phyloP scores from a whole-genome alignment of 2,329 filamentous ascomycete genomes.

The Malbranchea zuffiana region DNA sequence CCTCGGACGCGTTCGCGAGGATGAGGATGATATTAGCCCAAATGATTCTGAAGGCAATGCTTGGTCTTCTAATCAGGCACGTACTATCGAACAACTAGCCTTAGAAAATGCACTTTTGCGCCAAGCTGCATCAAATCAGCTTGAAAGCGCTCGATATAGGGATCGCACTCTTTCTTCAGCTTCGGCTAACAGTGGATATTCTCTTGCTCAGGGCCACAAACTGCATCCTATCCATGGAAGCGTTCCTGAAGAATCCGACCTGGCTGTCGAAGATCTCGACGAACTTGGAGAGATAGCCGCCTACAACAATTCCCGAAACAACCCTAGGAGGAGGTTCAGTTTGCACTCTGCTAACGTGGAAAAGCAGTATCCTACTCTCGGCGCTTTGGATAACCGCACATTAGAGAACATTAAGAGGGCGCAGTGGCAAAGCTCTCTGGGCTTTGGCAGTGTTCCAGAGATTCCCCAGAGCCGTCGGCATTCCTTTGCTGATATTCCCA shows the following conservation, averaged over 20 bases:
- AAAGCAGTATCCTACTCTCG: slow-evolving; percentile 29
- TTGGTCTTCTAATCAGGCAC: slow-evolving; percentile 32
- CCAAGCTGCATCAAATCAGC: slow-evolving; percentile 30
- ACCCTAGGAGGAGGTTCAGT: slow-evolving; percentile 33
- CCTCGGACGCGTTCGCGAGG: slow-evolving; percentile 39
- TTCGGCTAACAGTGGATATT: slow-evolving; percentile 27
- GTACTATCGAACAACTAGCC: slow-evolving; percentile 37
- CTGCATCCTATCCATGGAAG: slow-evolving; percentile 32
- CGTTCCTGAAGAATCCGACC: slow-evolving; percentile 35
- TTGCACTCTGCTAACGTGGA: slow-evolving; percentile 35
- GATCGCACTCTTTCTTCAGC: slow-evolving; percentile 34
- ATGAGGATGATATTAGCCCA: slow-evolving; percentile 36
- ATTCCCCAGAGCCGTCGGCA: slow-evolving; percentile 41
- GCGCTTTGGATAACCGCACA: slow-evolving; percentile 33
- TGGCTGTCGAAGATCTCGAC: slow-evolving; percentile 36
- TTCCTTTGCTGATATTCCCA: slow-evolving; percentile 42
- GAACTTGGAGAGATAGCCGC: slow-evolving; percentile 32
- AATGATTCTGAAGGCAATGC: slow-evolving; percentile 30
- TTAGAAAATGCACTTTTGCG: slow-evolving; percentile 39
- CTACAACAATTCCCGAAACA: slow-evolving; percentile 31
- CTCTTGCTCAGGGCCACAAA: slow-evolving; percentile 22
- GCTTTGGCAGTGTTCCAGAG: slow-evolving; percentile 37
- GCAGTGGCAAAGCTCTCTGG: slow-evolving; percentile 42
- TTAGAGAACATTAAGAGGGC: slow-evolving; percentile 38
- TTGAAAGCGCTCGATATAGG: slow-evolving; percentile 27